Base-by-base conservation (phyloP, 2,329 filamentous ascomycete genomes). In the Byssoonygena ceratinophila region DNA sequence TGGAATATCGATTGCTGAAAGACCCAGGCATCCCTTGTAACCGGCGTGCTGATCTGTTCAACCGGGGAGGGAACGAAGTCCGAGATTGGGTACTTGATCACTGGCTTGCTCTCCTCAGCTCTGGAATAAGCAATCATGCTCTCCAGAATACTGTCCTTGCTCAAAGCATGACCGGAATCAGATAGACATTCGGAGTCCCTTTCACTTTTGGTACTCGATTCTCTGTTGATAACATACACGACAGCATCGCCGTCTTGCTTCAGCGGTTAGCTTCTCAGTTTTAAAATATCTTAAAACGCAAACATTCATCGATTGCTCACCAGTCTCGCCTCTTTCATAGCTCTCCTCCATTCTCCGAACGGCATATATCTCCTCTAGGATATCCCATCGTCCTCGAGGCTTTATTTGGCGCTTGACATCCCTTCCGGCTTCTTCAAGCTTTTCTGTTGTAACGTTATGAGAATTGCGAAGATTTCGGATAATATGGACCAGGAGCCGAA, bases 311-410 rank as follows among this genome's bases (percentile, higher is more conserved):
- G 12, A 14, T 1, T 45, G 31, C 51, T 52, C 43, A 48, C 68
- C 68, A 51, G 71, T 63, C 64, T 72, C 69, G 23, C 68, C 64
- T 27, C 65, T 61, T 46, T 70, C 66, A 52, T 63, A 71, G 11
- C 67, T 63, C 56, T 71, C 69, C 55, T 72, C 68, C 58, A 69
- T 58, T 54, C 63, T 66, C 36, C 69, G 27, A 31, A 71, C 67
- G 1, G 62, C 64, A 34, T 71, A 68, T 14, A 72, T 68, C 54
- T 72, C 70, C 22, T 68, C 65, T 16, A 72, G 56, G 36, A 72
- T 66, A 9, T 65, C 61, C 31, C 68, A 60, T 27, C 66, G 65
- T 4, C 66, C 63, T 1, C 61, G 56, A 12, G 65, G 64, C 52
- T 64, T 66, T 34, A 70, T 61, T 40, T 66, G 65, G n/a, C 68